phyloP scores from a whole-genome alignment of 352 stramenopile species.

The Phytophthora pseudosyringae region DNA sequence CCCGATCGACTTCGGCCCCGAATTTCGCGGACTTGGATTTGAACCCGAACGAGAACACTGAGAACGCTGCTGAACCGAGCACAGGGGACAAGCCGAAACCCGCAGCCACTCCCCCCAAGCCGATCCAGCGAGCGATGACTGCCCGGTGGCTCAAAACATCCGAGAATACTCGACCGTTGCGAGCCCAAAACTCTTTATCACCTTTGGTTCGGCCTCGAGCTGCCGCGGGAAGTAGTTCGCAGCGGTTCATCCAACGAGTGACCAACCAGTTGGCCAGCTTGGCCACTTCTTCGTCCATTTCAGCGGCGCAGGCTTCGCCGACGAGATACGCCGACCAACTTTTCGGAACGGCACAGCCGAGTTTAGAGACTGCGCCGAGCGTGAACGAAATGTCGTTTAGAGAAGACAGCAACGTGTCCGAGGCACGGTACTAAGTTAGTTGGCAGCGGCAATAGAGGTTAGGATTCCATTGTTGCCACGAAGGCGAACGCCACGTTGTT shows the following conservation, averaged over 20 bases:
- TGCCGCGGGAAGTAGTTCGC: slow-evolving; percentile 20
- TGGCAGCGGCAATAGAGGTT: slow-evolving; percentile 1
- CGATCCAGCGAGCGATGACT: slow-evolving; percentile 26
- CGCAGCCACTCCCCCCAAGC: slow-evolving; percentile 3
- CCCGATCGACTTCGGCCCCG: slow-evolving; percentile 25
- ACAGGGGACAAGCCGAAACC: neutral
- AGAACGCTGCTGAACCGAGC: neutral
- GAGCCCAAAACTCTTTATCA: slow-evolving; percentile 9
- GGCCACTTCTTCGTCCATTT: slow-evolving; percentile 13
- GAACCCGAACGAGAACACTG: slow-evolving; percentile 1
- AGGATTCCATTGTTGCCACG: too few species aligned
- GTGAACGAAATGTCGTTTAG: slow-evolving; percentile 27
- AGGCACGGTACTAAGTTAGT: slow-evolving; percentile 20
- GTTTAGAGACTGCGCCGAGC: slow-evolving; percentile 4
- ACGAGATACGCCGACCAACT: slow-evolving; percentile 38
- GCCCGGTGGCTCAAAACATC: slow-evolving; percentile 31
- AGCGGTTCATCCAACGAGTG: slow-evolving; percentile 38
- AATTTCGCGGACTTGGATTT: slow-evolving; percentile 27
- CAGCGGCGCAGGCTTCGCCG: slow-evolving; percentile 19
- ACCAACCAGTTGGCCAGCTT: slow-evolving; percentile 37
- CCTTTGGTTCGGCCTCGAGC: slow-evolving; percentile 12
- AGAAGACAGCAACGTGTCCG: slow-evolving; percentile 37
- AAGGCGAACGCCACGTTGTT: neutral
- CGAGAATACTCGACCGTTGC: slow-evolving; percentile 21
- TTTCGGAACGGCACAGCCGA: slow-evolving; percentile 23